phyloP scores from a whole-genome alignment of 2,329 filamentous ascomycete species.

The Pseudogymnoascus sp. region DNA sequence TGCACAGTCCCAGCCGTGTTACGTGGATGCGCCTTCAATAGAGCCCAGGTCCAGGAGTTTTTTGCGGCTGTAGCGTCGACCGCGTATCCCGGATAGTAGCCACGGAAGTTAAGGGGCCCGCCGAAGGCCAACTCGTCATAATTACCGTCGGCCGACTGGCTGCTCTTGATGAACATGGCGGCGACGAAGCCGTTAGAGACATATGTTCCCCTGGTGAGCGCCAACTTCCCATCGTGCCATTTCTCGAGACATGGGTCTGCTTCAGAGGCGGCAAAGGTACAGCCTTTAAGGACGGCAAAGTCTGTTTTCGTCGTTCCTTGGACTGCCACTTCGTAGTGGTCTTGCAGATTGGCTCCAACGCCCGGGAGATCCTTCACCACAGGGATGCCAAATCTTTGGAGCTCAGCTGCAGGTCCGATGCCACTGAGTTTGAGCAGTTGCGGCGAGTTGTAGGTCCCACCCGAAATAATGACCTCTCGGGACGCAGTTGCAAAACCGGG shows the following conservation, averaged over 20 bases:
- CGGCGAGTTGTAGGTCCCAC: slow-evolving; percentile 41
- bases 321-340: slow-evolving; percentile 45
- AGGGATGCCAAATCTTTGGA: slow-evolving; percentile 39
- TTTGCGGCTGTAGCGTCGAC: slow-evolving; percentile 29
- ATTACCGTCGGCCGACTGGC: slow-evolving; percentile 32
- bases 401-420: slow-evolving; percentile 35
- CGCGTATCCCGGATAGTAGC: slow-evolving; percentile 38
- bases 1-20: slow-evolving; percentile 56
- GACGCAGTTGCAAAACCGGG: slow-evolving; percentile 25
- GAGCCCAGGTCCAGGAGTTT: slow-evolving; percentile 32
- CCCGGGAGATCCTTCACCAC: slow-evolving; percentile 53
- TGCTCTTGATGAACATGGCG: slow-evolving; percentile 22
- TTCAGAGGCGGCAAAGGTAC: slow-evolving; percentile 32
- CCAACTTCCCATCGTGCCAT: slow-evolving; percentile 16
- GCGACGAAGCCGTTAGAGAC: slow-evolving; percentile 46
- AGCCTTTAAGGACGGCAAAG: slow-evolving; percentile 32
- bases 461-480: slow-evolving; percentile 41
- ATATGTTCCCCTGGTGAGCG: slow-evolving; percentile 21
- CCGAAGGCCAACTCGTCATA: slow-evolving; percentile 32
- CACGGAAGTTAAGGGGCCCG: slow-evolving; percentile 29
- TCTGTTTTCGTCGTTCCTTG: slow-evolving; percentile 35
- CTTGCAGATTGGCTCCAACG: slow-evolving; percentile 56
- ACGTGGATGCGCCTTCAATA: slow-evolving; percentile 56
- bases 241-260: slow-evolving; percentile 31
- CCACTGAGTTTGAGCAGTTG: slow-evolving; percentile 43